These are phyloP conservation scores for Thelonectria olida DNA, from an alignment of 2,329 filamentous ascomycete genomes.

Conservation along the genomic window DNA sequence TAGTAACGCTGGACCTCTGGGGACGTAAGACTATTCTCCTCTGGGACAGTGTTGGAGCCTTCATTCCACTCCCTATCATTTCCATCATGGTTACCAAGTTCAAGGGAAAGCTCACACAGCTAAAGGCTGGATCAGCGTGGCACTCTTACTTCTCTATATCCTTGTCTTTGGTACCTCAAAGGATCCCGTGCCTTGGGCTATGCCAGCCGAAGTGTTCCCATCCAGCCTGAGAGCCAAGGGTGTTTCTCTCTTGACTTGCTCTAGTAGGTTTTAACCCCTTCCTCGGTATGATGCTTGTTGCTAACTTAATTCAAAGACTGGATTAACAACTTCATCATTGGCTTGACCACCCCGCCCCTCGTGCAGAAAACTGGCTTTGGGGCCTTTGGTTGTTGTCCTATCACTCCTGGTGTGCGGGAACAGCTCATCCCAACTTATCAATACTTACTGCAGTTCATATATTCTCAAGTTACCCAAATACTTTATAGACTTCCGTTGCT, in stretches of 20 bases:
- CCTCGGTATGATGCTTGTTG: too few relatives aligned
- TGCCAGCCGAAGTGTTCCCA: constrained; percentile 69
- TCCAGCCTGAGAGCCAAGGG: constrained; percentile 70
- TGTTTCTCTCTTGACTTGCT: constrained; percentile 55
- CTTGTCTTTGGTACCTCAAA: constrained; percentile 66
- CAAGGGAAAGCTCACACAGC: constrained; percentile 34
- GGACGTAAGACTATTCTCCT: constrained; percentile 37
- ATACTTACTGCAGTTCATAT: too few relatives aligned
- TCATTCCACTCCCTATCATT: constrained; percentile 36
- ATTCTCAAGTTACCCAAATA: too few relatives aligned
- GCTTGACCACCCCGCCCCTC: too few relatives aligned
- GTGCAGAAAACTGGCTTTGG: too few relatives aligned
- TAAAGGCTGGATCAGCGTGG: constrained; percentile 39
- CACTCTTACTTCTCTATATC: constrained; percentile 61
- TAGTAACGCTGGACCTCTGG: constrained; percentile 52
- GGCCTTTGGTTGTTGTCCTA: too few relatives aligned
- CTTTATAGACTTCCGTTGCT: too few relatives aligned
- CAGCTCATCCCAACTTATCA: too few relatives aligned
- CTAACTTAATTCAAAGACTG: too few relatives aligned
- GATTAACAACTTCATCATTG: too few relatives aligned
- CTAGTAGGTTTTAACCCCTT: too few relatives aligned
- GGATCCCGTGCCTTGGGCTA: constrained; percentile 60
- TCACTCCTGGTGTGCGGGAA: too few relatives aligned
- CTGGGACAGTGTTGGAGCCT: constrained; percentile 36
- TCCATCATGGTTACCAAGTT: constrained; percentile 37